Conservation (phyloP, 1,139 yeast species). For the Saccharomyces hybrid region DNA sequence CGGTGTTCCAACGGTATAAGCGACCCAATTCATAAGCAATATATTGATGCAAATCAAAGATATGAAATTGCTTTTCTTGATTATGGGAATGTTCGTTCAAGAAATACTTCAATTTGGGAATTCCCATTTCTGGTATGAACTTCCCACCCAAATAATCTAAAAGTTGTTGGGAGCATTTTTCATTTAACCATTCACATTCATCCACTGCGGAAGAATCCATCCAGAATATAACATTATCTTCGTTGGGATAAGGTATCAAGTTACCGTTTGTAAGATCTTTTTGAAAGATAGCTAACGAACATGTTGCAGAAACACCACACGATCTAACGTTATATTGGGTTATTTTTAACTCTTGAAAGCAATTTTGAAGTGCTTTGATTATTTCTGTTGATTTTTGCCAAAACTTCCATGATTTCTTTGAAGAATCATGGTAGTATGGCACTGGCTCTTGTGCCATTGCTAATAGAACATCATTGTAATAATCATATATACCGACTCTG, state of each 20-base stretch:
- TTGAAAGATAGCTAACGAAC: conserved; percentile 44
- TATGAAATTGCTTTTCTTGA: conserved; percentile 10
- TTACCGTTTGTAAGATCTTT: conserved; percentile 4
- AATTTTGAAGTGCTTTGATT: conserved; percentile 22
- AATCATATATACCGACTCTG: conserved; percentile 33
- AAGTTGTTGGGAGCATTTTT: conserved; percentile 13
- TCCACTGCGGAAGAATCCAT: conserved; percentile 45
- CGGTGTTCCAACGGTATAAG: conserved; percentile 9
- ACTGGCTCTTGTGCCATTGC: conserved; percentile 22
- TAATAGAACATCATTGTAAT: conserved; percentile 14
- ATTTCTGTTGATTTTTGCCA: conserved; percentile 44
- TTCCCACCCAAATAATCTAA: conserved; percentile 38
- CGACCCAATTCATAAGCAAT: conserved; percentile 36
- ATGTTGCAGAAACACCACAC: conserved; percentile 43
- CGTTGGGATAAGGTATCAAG: conserved; percentile 21
- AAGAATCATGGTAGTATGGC: conserved; percentile 15
- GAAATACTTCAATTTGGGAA: conserved; percentile 44
- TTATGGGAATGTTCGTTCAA: conserved; percentile 19
- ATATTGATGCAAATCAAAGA: conserved; percentile 50
- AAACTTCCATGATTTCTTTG: conserved; percentile 19
- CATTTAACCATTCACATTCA: conserved; percentile 35
- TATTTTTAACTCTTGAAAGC: conserved; percentile 17
- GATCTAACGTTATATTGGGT: conserved; percentile 12
- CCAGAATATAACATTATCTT: conserved; percentile 48
- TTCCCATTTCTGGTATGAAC: conserved; percentile 50